phyloP scores from a whole-genome alignment of 805 yeast species.

The Cyberlindnera lachancei region DNA sequence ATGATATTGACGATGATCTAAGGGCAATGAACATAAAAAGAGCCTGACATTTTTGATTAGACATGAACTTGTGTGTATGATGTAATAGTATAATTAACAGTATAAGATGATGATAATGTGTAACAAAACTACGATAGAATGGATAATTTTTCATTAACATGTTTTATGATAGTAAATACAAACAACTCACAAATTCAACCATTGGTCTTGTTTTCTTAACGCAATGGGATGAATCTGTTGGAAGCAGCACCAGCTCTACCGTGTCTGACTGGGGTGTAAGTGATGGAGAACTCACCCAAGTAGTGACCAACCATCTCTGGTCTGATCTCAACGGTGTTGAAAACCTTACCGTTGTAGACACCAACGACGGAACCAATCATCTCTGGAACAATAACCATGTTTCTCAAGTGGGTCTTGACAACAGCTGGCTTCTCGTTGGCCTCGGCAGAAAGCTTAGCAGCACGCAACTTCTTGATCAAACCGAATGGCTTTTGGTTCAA shows the following conservation, averaged over 20 bases:
- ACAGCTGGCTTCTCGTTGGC: constrained; percentile 94
- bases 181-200: constrained; percentile 5
- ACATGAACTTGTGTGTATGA: too few species aligned
- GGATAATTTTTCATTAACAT: constrained; percentile 10
- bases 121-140: too few species aligned
- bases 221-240: constrained; percentile 68
- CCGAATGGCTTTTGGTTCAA: constrained; percentile 91
- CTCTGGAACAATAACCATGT: constrained; percentile 98
- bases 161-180: constrained; percentile 16
- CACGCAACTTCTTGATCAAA: constrained; percentile 94
- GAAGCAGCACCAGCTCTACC: constrained; percentile 89
- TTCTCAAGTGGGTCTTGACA: constrained; percentile 99
- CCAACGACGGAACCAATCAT: constrained; percentile 99
- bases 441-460: constrained; percentile 86
- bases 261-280: constrained; percentile 99
- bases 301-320: constrained; percentile 99
- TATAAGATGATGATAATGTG: background rate
- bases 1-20: constrained; percentile 73
- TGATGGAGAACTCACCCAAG: constrained; percentile 99
- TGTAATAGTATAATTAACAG: constrained; percentile 1
- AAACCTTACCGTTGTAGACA: constrained; percentile 98
- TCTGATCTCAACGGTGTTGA: constrained; percentile 97
- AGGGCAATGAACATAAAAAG: constrained; percentile 38
- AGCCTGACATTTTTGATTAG: too few species aligned
- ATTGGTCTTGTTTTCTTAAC: constrained; percentile 28